Conservation (phyloP, 2,329 filamentous ascomycete species). For the Venturia oleaginea region DNA sequence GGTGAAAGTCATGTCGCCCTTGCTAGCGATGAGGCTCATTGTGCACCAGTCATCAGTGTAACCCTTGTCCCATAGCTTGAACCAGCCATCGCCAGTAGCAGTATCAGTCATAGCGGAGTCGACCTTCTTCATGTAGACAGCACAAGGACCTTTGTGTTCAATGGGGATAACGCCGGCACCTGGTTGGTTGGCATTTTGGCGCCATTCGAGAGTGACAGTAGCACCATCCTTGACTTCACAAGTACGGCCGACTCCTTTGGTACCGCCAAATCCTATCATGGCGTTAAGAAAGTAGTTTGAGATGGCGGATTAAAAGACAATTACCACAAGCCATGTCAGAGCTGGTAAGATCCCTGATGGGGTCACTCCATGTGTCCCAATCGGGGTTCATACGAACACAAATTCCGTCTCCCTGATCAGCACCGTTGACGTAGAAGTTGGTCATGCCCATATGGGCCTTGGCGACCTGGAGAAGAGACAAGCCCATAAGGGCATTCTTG, state of each 20-base stretch:
- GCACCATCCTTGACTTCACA: slow-evolving; percentile 41
- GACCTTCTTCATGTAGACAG: slow-evolving; percentile 66
- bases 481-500: slow-evolving; percentile 16
- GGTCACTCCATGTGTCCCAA: slow-evolving; percentile 39
- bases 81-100: slow-evolving; percentile 57
- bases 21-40: slow-evolving; percentile 42
- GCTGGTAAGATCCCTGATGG: slow-evolving; percentile 40
- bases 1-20: neutral
- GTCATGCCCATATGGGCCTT: slow-evolving; percentile 56
- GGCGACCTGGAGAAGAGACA: slow-evolving; percentile 25
- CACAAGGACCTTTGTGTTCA: slow-evolving; percentile 59
- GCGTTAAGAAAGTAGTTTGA: slow-evolving; percentile 8
- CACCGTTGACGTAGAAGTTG: slow-evolving; percentile 52
- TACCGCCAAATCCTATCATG: slow-evolving; percentile 37
- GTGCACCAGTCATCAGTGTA: slow-evolving; percentile 64
- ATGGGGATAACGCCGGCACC: slow-evolving; percentile 48
- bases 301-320: slow-evolving; percentile 19
- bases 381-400: slow-evolving; percentile 59
- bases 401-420: slow-evolving; percentile 56
- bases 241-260: slow-evolving; percentile 39
- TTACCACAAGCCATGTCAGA: slow-evolving; percentile 63
- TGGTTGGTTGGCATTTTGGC: slow-evolving; percentile 48
- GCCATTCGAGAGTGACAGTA: slow-evolving; percentile 58
- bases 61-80: slow-evolving; percentile 66
- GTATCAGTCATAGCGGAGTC: slow-evolving; percentile 44